These are phyloP conservation scores for Striga asiatica DNA, from an alignment of 257 asterid species.

Conservation along the genomic window DNA sequence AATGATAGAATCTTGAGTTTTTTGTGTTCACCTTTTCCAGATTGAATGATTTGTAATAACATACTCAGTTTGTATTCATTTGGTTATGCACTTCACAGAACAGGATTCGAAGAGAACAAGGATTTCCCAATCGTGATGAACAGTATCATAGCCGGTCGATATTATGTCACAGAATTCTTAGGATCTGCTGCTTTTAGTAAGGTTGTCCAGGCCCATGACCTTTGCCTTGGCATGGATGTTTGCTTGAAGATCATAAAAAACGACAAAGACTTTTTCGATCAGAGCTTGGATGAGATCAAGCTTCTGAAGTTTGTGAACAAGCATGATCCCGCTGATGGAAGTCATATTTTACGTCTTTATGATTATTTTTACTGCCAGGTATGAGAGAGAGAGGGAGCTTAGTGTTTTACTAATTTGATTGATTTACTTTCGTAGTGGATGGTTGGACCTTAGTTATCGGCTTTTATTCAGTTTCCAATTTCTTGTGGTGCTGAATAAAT, in stretches of 20 bases:
- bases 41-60: slow-evolving; percentile 43
- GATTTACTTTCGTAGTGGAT: too few species aligned
- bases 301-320: slow-evolving; percentile 87
- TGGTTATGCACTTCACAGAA: slow-evolving; percentile 64
- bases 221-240: slow-evolving; percentile 64
- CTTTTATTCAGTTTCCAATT: too few species aligned
- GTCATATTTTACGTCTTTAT: slow-evolving; percentile 74
- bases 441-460: too few species aligned
- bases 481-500: not conserved
- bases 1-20: not conserved
- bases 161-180: slow-evolving; percentile 64
- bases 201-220: slow-evolving; percentile 89
- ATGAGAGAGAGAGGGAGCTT: slow-evolving; percentile 1
- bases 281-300: slow-evolving; percentile 93
- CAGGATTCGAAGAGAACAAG: slow-evolving; percentile 91
- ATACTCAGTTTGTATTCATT: slow-evolving; percentile 40
- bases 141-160: slow-evolving; percentile 68
- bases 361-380: slow-evolving; percentile 97
- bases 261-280: slow-evolving; percentile 93
- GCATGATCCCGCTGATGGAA: slow-evolving; percentile 76
- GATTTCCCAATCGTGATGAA: slow-evolving; percentile 73
- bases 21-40: slow-evolving; percentile 11
- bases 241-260: slow-evolving; percentile 93
- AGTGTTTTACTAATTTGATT: not conserved
- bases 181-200: slow-evolving; percentile 98